Base-by-base conservation (phyloP, 2,329 filamentous ascomycete species). In the Corniculantispora saksenae region DNA sequence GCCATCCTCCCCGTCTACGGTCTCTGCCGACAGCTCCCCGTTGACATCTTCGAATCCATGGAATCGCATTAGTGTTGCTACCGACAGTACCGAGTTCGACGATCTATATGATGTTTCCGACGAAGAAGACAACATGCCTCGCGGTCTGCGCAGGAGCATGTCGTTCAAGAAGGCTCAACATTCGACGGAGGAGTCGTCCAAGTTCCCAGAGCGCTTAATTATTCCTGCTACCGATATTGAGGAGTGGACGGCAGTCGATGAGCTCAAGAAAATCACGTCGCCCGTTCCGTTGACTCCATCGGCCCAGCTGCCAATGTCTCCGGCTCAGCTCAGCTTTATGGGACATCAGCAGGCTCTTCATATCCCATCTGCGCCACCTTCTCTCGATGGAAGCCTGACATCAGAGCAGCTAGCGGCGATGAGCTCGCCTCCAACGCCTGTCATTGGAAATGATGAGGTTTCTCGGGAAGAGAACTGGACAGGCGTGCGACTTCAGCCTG, bases 31-130 rank as follows among this genome's bases (percentile, higher is more conserved):
- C 67, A 81, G 78, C 60, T 86, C 85, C 65, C 86, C 82, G 62
- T 83, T 82, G 71, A 82, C 80, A 12, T 84, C 82, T 48, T 86
- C 85, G 25, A 83, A 85, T 68, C 82, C 82, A 29, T 89, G 90
- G 91, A 89, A 85, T 68, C 82, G 87, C 70, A 81, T 82, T 71
- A 90, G 85, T 80, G 78, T 83, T 70, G 81, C 84, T 75, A 89
- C 89, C 69, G 86, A 87, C 70, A 84, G 84, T 68, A 91, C 86
- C 70, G 89, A 92, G 69, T 94, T 94, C 71, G 92, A 97, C 77
- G 92, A 96, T 71, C 81, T 97, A 57, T 97, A 97, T 76, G 91
- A 95, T 76, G 85, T 92, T 50, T 93, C 92, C 19, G 93, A 96
- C 69, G 88, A 93, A 63, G 93, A 97, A 70, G 83, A 86, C 10